A percentile compares a stretch with the other conserved stretches of the same genome.
Evolutionary conservation across 1,284 basidiomycete genomes (phyloP).

Genomic region (Trichosporon coremiiforme): DNA sequence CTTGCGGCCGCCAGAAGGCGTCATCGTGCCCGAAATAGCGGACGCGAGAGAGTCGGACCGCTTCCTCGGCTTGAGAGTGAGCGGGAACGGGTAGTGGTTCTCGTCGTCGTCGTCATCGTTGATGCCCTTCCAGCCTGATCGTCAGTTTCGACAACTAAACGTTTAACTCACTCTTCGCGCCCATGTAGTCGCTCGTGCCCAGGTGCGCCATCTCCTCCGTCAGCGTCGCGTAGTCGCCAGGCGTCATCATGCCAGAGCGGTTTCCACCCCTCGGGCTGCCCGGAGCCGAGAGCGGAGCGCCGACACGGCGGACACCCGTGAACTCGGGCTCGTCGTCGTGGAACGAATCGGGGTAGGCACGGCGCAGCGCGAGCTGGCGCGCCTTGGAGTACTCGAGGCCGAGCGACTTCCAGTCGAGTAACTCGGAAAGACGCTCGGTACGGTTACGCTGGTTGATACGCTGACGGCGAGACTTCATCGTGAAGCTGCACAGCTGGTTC

Average conservation of each 20-base stretch:
- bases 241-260: conserved; percentile 75
- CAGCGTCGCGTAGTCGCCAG: conserved; percentile 82
- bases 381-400: conserved; percentile 97
- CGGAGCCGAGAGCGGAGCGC: conserved; percentile 74
- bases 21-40: conserved; percentile 81
- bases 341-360: conserved; percentile 95
- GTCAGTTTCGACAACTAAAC: not conserved
- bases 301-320: conserved; percentile 66
- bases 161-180: conserved; percentile 67
- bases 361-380: conserved; percentile 83
- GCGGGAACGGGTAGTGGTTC: conserved; percentile 87
- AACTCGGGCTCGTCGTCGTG: conserved; percentile 68
- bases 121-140: conserved; percentile 54
- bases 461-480: conserved; percentile 87
- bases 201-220: conserved; percentile 92
- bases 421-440: conserved; percentile 86
- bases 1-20: conserved; percentile 77
- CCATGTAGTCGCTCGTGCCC: conserved; percentile 84
- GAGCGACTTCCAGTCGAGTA: conserved; percentile 97
- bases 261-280: conserved; percentile 72
- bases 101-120: conserved; percentile 75
- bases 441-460: conserved; percentile 98
- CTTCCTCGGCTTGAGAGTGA: conserved; percentile 83
- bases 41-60: conserved; percentile 69
- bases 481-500: conserved; percentile 75